Conservation (phyloP, 23 red algal genomes). For the Gracilariopsis chorda region DNA sequence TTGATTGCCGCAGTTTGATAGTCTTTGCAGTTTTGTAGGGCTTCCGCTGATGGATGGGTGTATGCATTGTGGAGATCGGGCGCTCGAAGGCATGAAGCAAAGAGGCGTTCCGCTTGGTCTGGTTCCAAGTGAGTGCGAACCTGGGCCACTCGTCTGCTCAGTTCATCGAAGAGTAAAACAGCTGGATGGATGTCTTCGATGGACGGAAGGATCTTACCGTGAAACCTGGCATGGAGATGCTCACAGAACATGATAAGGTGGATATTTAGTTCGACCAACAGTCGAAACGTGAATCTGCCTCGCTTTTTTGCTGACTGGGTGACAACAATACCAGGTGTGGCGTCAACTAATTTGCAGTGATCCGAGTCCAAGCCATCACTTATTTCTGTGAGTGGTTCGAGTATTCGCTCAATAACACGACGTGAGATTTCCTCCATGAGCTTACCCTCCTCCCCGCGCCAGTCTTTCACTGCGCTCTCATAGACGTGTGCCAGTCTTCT, state of each 20-base stretch:
- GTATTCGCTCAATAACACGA: conserved; percentile 36
- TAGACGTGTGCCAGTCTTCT: conserved; percentile 11
- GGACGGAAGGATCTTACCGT: conserved; percentile 20
- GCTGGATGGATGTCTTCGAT: conserved; percentile 58
- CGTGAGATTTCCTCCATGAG: conserved; percentile 55
- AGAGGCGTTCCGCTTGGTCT: conserved; percentile 17
- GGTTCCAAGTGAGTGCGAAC: conserved; percentile 20
- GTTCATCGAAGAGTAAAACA: conserved; percentile 44
- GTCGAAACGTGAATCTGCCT: conserved; percentile 57
- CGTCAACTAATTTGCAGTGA: conserved; percentile 50
- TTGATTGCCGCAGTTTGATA: conserved; percentile 48
- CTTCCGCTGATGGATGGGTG: neutral
- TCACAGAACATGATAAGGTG: conserved; percentile 54
- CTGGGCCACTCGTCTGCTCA: conserved; percentile 12
- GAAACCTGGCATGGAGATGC: conserved; percentile 41
- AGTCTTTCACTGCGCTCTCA: conserved; percentile 27
- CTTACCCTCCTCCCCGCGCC: conserved; percentile 32
- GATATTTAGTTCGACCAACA: conserved; percentile 43
- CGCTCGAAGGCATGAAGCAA: conserved; percentile 20
- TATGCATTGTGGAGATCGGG: neutral
- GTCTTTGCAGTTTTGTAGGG: neutral
- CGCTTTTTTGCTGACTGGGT: conserved; percentile 39
- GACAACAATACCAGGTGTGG: conserved; percentile 53
- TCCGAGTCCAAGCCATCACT: conserved; percentile 18
- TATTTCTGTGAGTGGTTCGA: conserved; percentile 51